Base-by-base conservation (phyloP, 257 asterid species). In the Fraxinus pennsylvanica region DNA sequence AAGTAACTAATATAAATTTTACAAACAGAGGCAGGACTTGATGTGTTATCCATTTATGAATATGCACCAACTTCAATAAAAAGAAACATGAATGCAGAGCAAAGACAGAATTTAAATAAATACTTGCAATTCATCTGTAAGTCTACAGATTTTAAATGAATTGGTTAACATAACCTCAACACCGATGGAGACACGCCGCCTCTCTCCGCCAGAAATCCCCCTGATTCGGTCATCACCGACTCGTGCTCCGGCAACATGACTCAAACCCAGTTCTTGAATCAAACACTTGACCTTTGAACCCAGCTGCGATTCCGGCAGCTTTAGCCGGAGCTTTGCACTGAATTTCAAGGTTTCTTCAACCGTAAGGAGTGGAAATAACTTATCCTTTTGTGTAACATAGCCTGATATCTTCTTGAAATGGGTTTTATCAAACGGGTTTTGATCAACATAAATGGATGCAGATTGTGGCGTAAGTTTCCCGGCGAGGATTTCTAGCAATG, bases 161-260 rank as follows among this genome's bases (percentile, higher is more conserved):
- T 38, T 38, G 43, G 43, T 38, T 7, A 38, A 38, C 12, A 14
- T 14, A 0, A 87, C 93, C 81, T 89, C 99, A 61, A 94, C 93
- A 0, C 97, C 99, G n/a, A 94, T 94, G 1, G 99, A 94, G 12
- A 94, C 97, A 74, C 99, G 91, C 71, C 99, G 87, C 65, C 95
- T 82, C 80, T 94, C 99, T 0, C 99, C 99, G 4, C 99, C 99
- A 1, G 99, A 94, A 35, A 94, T 90, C 15, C 99, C 99, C 10
- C 99, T 85, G 33, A 84, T 90, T 10, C 93, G 59, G 38, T 89
- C 96, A 73, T 94, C 94, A 2, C 99, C 99, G 12, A 94, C 91
- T 1, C 96, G 75, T 7, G 85, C 85, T 4, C 76, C 78, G 15
- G 94, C 86, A 0, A 92, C 97, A 74, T 85, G 97, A 9, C 81